Evolutionary conservation across 176 grass and related monocot genomes (phyloP).

Genomic region (Elaeis guineensis): DNA sequence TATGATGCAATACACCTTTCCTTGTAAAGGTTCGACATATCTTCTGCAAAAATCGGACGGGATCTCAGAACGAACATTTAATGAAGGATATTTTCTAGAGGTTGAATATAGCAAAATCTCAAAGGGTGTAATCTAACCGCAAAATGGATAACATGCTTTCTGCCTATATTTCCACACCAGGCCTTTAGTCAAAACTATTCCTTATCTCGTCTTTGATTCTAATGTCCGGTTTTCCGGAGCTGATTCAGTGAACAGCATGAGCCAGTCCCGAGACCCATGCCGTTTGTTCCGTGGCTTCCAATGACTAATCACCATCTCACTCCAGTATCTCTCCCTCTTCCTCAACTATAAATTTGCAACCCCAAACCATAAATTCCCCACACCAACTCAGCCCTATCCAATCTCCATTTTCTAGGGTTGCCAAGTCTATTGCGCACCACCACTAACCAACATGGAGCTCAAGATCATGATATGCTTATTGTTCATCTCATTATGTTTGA

Average conservation of each 20-base stretch:
- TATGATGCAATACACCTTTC: too few species aligned
- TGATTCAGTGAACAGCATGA: conserved; percentile 8
- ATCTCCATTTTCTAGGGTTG: background rate
- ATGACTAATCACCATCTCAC: conserved; percentile 39
- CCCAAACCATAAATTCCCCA: background rate
- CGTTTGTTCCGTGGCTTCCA: conserved; percentile 39
- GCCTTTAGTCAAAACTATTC: background rate
- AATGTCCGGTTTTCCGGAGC: conserved; percentile 11
- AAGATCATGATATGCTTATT: background rate
- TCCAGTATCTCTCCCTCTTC: conserved; percentile 1
- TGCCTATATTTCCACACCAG: background rate
- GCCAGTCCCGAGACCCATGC: conserved; percentile 2
- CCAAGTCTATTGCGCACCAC: too few species aligned
- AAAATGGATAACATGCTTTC: too few species aligned
- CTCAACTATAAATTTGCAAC: conserved; percentile 18
- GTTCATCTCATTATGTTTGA: background rate
- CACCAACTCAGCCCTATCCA: background rate
- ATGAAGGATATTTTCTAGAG: too few species aligned
- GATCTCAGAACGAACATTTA: too few species aligned
- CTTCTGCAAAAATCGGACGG: too few species aligned
- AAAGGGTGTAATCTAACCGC: too few species aligned
- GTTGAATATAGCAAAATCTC: too few species aligned
- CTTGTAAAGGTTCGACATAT: too few species aligned
- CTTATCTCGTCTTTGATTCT: background rate
- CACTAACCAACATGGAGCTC: background rate